phyloP scores from a whole-genome alignment of 805 yeast species.

The Starmerella vaccinii region DNA sequence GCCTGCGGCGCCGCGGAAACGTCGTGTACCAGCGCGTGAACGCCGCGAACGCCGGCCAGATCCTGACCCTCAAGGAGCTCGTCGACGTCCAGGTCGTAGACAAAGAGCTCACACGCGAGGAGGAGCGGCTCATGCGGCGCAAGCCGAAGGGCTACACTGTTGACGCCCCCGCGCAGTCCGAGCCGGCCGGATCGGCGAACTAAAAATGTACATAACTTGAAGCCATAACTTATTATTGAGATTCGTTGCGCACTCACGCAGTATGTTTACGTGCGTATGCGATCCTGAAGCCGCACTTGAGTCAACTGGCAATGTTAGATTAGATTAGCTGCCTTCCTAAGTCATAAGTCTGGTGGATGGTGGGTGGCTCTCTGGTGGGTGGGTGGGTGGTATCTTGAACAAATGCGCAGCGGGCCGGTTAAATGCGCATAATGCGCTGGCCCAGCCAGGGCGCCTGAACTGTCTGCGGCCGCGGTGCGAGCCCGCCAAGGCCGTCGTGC shows the following conservation, averaged over 20 bases:
- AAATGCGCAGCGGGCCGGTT: too few species aligned
- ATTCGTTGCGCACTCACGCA: too few species aligned
- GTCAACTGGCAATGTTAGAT: too few species aligned
- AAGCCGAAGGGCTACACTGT: constrained; percentile 30
- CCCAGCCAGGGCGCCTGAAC: constrained; percentile 3
- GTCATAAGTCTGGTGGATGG: too few species aligned
- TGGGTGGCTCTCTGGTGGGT: too few species aligned
- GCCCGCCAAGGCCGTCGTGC: constrained; percentile 10
- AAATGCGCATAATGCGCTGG: neutral
- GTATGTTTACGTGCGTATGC: too few species aligned
- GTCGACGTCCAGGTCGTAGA: constrained; percentile 70
- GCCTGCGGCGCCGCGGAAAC: constrained; percentile 64
- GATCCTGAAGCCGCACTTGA: too few species aligned
- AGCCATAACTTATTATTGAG: neutral
- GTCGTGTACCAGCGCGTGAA: constrained; percentile 61
- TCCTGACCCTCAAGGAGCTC: constrained; percentile 73
- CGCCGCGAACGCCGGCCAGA: constrained; percentile 75
- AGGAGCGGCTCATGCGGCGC: constrained; percentile 32
- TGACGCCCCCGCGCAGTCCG: constrained; percentile 8
- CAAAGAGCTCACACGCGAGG: constrained; percentile 39
- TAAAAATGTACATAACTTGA: neutral
- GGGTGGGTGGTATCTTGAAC: neutral
- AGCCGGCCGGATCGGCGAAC: neutral
- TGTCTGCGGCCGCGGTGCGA: constrained; percentile 3
- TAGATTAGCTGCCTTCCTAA: too few species aligned